Base-by-base conservation (phyloP, 163 green algal species). In the Botryococcus braunii region DNA sequence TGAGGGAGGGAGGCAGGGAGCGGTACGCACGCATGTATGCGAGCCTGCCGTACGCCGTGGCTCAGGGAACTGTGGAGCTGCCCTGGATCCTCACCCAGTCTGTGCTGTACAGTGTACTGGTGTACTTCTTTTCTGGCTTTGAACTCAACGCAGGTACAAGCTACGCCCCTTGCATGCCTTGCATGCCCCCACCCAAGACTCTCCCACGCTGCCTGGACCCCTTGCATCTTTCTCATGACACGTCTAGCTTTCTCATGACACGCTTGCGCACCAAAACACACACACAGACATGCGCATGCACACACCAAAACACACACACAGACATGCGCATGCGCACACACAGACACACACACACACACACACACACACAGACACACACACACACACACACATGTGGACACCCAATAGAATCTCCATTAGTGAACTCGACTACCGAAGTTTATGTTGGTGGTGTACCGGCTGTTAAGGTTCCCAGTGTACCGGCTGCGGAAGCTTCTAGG, bases 61-160 rank as follows among this genome's bases (percentile, higher is more conserved):
- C 62, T 7, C 69, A 74, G 61, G 38, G 52, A 32, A 34, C 56
- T 13, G 64, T 80, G 48, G 74, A 80, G 49, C 13, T 80, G 41
- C 79, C 70, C 35, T 77, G 76, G 39, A 13, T 79, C 32, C 13
- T 78, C 1, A 6, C 49, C 0, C 72, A 84, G 69, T 36, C 57
- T 5, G 3, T 63, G 8, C 25, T 78, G 6, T 83, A 73, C 72
- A 62, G 38, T 23, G 46, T 77, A 56, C 80, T 88, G 64, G 78
- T 76, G 27, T 90, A 88, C 69, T 74, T 70, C 48, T 80, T 89
- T 66, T 76, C 85, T 9, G 36, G 70, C 8, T 88, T 88, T 43
- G 64, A 84, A 66, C 70, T 72, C 47, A 21, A 2, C 9, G 46
- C 47, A 62, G 46, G 34, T 62, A 0, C 9, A 31, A 38, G 34